phyloP scores from a whole-genome alignment of 139 green algal genomes.

The Gonium pectorale region DNA sequence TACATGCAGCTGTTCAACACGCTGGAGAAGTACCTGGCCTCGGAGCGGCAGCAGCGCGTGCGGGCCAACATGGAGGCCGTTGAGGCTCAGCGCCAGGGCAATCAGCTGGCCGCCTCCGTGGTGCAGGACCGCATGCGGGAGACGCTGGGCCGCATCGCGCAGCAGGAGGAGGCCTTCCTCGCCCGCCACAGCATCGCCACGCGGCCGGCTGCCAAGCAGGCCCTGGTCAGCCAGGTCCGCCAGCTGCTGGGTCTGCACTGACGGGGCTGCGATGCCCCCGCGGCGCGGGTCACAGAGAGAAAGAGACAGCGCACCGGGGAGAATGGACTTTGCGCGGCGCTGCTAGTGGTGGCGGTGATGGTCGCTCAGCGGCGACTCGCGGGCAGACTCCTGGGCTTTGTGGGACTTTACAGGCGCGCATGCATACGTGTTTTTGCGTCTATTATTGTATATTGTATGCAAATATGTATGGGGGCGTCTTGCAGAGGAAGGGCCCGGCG shows the following conservation, averaged over 20 bases:
- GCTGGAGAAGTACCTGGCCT: background rate
- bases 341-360: no score
- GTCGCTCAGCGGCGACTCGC: no score
- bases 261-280: background rate
- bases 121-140: background rate
- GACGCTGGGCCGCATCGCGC: slow-evolving; percentile 18
- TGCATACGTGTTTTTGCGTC: no score
- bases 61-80: slow-evolving; percentile 17
- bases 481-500: no score
- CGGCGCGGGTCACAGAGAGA: no score
- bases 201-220: background rate
- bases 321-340: no score
- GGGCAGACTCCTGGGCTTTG: no score
- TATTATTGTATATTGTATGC: no score
- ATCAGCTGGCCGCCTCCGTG: background rate
- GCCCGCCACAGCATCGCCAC: background rate
- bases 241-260: slow-evolving; percentile 18
- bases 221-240: slow-evolving; percentile 2
- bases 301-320: no score
- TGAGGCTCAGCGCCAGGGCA: background rate
- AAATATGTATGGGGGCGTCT: no score
- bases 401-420: no score
- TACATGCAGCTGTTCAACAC: slow-evolving; percentile 21
- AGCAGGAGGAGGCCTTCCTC: slow-evolving; percentile 12
- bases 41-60: slow-evolving; percentile 44